Evolutionary conservation across 1,284 basidiomycete genomes (phyloP).

Genomic region (Rhodotorula sp.): DNA sequence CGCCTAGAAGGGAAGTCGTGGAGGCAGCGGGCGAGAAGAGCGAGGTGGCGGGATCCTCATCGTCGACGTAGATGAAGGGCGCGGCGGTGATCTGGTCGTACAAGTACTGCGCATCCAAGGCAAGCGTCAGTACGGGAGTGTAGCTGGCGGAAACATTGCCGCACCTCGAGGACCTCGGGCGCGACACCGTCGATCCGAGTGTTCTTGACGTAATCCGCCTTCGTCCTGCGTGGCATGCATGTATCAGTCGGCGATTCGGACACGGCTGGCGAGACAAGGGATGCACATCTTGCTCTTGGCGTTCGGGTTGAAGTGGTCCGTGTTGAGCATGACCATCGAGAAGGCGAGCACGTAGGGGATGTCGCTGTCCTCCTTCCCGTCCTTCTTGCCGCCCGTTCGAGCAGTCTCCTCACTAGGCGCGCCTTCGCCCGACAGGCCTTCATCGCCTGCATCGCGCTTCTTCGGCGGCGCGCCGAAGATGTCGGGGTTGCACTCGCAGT

Average conservation of each 20-base stretch:
- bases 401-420: background rate
- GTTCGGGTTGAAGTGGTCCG: slow-evolving; percentile 95
- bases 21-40: slow-evolving; percentile 3
- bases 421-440: slow-evolving; percentile 5
- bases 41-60: slow-evolving; percentile 53
- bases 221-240: slow-evolving; percentile 55
- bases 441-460: slow-evolving; percentile 16
- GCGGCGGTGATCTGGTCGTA: slow-evolving; percentile 95
- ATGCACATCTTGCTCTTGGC: slow-evolving; percentile 90
- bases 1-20: background rate
- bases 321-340: slow-evolving; percentile 96
- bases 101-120: slow-evolving; percentile 67
- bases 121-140: background rate
- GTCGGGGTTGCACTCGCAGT: slow-evolving; percentile 78
- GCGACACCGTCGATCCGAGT: slow-evolving; percentile 82
- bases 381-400: background rate
- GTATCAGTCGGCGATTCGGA: background rate
- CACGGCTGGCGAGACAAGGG: background rate
- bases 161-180: slow-evolving; percentile 80
- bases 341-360: slow-evolving; percentile 90
- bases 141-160: slow-evolving; percentile 34
- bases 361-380: slow-evolving; percentile 24
- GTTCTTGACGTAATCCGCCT: slow-evolving; percentile 87
- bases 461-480: slow-evolving; percentile 58
- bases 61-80: slow-evolving; percentile 94